phyloP scores from a whole-genome alignment of 1,284 basidiomycete genomes.

The Athelia sp. region DNA sequence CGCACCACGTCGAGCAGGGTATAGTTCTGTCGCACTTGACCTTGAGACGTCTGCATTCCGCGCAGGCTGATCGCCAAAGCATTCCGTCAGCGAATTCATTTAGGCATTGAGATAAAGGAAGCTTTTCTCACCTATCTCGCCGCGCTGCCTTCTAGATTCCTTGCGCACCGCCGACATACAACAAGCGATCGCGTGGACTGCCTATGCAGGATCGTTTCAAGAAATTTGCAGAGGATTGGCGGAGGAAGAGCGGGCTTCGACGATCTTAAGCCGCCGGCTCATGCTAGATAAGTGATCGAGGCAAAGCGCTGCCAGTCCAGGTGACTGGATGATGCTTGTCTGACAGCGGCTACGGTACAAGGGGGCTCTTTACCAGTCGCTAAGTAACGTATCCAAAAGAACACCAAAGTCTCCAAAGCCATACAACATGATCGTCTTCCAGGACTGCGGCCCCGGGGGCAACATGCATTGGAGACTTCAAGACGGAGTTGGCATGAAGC shows the following conservation, averaged over 20 bases:
- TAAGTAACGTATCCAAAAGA: too few relatives aligned
- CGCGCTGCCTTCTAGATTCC: conserved; percentile 4
- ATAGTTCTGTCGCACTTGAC: conserved; percentile 22
- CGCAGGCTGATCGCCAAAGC: conserved; percentile 34
- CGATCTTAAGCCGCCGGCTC: background rate
- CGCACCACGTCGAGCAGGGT: conserved; percentile 36
- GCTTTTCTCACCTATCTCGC: conserved; percentile 12
- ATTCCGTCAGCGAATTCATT: conserved; percentile 45
- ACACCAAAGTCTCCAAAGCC: too few relatives aligned
- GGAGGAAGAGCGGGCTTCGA: background rate
- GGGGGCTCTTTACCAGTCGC: too few relatives aligned
- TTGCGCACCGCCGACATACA: background rate
- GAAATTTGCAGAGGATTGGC: background rate
- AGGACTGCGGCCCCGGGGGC: too few relatives aligned
- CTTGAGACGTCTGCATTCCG: conserved; percentile 18
- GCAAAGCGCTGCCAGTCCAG: too few relatives aligned
- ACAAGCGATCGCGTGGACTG: background rate
- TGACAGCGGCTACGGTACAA: background rate
- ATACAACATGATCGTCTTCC: too few relatives aligned
- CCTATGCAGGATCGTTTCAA: background rate
- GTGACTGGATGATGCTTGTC: background rate
- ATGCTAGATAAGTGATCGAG: background rate
- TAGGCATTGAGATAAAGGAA: conserved; percentile 14
- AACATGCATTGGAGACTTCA: too few relatives aligned
- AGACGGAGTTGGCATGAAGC: too few relatives aligned